Evolutionary conservation across 768 basidiomycete species (phyloP).

Genomic region (Mycena rosella): DNA sequence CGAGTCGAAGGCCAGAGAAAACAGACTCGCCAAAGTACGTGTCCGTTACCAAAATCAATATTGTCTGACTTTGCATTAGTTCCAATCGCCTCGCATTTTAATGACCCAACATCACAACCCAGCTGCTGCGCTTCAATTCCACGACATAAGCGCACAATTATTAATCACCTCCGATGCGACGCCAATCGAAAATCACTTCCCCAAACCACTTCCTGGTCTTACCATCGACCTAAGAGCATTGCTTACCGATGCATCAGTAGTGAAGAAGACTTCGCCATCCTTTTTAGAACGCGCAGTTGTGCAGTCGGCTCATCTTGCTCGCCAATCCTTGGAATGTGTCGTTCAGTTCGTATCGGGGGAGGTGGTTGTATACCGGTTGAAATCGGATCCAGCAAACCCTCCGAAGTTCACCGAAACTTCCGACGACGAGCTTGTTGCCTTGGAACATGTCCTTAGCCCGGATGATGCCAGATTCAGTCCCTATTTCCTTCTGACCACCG

Average conservation of each 20-base stretch:
- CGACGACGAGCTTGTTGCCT: slow-evolving; percentile 65
- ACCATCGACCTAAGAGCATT: slow-evolving; percentile 68
- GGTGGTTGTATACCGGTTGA: slow-evolving; percentile 63
- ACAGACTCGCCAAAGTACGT: slow-evolving; percentile 69
- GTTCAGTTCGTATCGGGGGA: slow-evolving; percentile 69
- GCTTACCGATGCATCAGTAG: slow-evolving; percentile 59
- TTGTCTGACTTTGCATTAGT: slow-evolving; percentile 50
- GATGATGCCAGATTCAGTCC: slow-evolving; percentile 66
- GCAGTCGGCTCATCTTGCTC: slow-evolving; percentile 61
- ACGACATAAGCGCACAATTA: slow-evolving; percentile 80
- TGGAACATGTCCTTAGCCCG: slow-evolving; percentile 62
- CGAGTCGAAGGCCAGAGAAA: slow-evolving; percentile 59
- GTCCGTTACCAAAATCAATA: not conserved
- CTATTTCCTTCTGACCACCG: slow-evolving; percentile 67
- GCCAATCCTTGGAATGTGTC: slow-evolving; percentile 69
- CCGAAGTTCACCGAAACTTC: slow-evolving; percentile 38
- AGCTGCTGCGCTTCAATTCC: slow-evolving; percentile 67
- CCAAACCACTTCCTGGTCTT: slow-evolving; percentile 70
- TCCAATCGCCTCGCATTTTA: slow-evolving; percentile 73
- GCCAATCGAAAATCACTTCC: slow-evolving; percentile 73
- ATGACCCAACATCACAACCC: slow-evolving; percentile 74
- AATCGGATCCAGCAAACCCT: slow-evolving; percentile 37
- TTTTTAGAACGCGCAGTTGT: slow-evolving; percentile 51
- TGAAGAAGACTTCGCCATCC: slow-evolving; percentile 43
- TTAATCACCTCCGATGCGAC: slow-evolving; percentile 57